Evolutionary conservation across 805 yeast species (phyloP), one percentile per base, ranked within the genome.

Genomic region (Saccharomycopsis microspora): DNA sequence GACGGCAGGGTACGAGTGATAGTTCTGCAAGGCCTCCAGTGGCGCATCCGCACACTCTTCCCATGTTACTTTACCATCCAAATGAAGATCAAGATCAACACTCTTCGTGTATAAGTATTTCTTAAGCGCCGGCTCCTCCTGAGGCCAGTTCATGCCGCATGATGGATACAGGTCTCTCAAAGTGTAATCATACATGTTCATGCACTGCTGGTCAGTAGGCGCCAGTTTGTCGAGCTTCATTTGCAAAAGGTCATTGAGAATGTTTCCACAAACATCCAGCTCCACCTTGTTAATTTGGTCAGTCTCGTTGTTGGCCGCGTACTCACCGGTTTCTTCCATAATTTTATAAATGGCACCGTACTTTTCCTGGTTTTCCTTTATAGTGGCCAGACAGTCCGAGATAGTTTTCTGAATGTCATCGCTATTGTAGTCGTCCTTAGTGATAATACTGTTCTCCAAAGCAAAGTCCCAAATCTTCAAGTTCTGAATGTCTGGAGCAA

Each of bases 81-180:
- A 60, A 61, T 84, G 77, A 55, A 84, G 64, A n/a, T 74, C 66
- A 29, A 64, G 59, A 59, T 73, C 71, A 19, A 80, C 82, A 4
- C 67, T 65, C 3, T 65, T 63, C 1, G 61, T 56, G 40, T 69
- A 67, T 45, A 84, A 68, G 59, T 80, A 84, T 19, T 75, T 71
- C 0, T 68, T 64, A 1, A 82, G 78, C 38, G 64, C 51, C 0
- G 63, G 64, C 52, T 84, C 64, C 52, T 74, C 81, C 30, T 71
- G 72, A 0, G 98, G 98, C 97, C 97, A 93, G 62, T 84, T 82
- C 76, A 78, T 71, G 5, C 98, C 98, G 65, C 98, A 93, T 0
- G 82, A 66, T 0, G 97, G 97, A 56, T 70, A 86, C 0, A 78
- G 64, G 60, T 90, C 97, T 37, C 65, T 68, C 47, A 84, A 66